Evolutionary conservation across 2,329 filamentous ascomycete species (phyloP).

Genomic region (Malbranchea zuffiana): DNA sequence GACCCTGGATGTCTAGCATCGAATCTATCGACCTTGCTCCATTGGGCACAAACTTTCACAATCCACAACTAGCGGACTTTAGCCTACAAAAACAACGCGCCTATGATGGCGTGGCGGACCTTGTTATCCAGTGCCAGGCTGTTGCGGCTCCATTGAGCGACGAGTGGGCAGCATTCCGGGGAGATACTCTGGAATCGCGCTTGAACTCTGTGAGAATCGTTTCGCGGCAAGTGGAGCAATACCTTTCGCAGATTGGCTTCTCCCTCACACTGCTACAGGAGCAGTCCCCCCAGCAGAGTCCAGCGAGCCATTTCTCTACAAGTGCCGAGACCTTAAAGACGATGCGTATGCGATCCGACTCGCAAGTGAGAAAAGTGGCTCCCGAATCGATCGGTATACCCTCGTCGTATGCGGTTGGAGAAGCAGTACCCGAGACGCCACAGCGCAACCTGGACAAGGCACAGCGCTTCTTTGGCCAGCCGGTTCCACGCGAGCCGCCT

Average conservation of each 20-base stretch:
- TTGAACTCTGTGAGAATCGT: slow-evolving; percentile 69
- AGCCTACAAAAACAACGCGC: slow-evolving; percentile 81
- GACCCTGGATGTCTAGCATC: slow-evolving; percentile 77
- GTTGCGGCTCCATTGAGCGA: slow-evolving; percentile 86
- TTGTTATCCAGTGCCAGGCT: slow-evolving; percentile 76
- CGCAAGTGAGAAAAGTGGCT: slow-evolving; percentile 24
- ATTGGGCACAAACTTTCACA: slow-evolving; percentile 66
- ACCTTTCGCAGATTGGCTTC: slow-evolving; percentile 76
- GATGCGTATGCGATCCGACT: slow-evolving; percentile 21
- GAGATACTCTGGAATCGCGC: slow-evolving; percentile 78
- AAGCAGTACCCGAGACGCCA: slow-evolving; percentile 25
- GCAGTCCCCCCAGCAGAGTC: slow-evolving; percentile 51
- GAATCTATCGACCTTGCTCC: slow-evolving; percentile 85
- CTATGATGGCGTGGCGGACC: slow-evolving; percentile 86
- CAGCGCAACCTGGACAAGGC: slow-evolving; percentile 39
- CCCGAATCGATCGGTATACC: slow-evolving; percentile 36
- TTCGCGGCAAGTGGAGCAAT: slow-evolving; percentile 70
- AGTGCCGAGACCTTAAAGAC: slow-evolving; percentile 19
- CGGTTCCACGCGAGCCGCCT: slow-evolving; percentile 30
- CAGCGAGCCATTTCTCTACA: slow-evolving; percentile 32
- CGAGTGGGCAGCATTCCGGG: slow-evolving; percentile 89
- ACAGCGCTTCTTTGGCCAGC: slow-evolving; percentile 39
- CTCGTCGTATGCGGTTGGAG: slow-evolving; percentile 30
- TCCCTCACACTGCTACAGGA: slow-evolving; percentile 80
- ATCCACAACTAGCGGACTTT: slow-evolving; percentile 77